Evolutionary conservation across 306 rosid genomes (phyloP), one percentile per base, ranked within the genome.

Genomic region (Delonix regia): DNA sequence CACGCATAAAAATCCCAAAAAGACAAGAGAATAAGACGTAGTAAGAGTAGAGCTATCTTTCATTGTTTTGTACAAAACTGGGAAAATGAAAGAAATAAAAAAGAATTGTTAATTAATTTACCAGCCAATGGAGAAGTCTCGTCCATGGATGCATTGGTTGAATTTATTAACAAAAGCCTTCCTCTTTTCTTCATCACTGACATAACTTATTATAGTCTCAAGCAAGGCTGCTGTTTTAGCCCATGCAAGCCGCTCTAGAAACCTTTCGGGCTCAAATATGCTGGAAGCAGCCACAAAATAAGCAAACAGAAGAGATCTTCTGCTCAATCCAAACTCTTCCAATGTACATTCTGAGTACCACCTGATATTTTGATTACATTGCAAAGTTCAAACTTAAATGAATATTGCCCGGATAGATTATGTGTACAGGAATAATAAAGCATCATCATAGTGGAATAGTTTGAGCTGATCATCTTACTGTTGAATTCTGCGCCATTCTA

Each of bases 201-300:
- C 83, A 80, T 85, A 73, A 44, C 91, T 80, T 30, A 83, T 78
- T 7, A 96, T 86, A 7, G 92, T 73, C 9, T 85, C 85, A 3
- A 91, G 57, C 76, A 96, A 76, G 5, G 87, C 87, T 0, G 52
- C 30, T 10, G 94, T 89, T 81, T 91, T 91, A 18, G 92, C 84
- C 98, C 99, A 96, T 15, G 96, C 96, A 56, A 91, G 61, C 45
- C 99, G 80, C 75, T 90, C 96, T 11, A 65, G 86, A 0, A 87
- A 92, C 60, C 85, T 89, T 47, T 91, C 94, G 2, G 98, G 87
- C 61, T 96, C 99, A 78, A 78, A 96, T 39, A 96, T 91, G 76
- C 60, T 88, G 7, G 92, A 87, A 19, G 92, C 85, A 8, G 97
- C 96, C 27, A 94, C 55, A 88, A 87, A 96, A 82, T 93, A 96